phyloP scores from a whole-genome alignment of 495 filamentous ascomycete species.

The Daldinia grandis region DNA sequence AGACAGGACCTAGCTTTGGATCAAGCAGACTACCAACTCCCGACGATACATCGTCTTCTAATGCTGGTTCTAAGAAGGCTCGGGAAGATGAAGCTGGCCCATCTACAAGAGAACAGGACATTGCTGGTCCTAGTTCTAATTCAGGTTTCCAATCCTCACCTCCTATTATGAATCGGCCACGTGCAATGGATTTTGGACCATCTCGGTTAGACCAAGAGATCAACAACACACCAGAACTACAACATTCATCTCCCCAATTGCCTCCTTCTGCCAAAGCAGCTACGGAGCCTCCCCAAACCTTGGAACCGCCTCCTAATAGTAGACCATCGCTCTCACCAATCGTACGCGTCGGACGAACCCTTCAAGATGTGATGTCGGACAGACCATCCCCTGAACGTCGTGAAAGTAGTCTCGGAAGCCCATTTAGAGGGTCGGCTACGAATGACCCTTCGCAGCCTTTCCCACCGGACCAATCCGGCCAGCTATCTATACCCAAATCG shows the following conservation, averaged over 20 bases:
- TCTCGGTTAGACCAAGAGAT: constrained; percentile 41
- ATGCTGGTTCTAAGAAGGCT: constrained; percentile 41
- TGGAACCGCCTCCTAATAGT: constrained; percentile 35
- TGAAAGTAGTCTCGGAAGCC: constrained; percentile 58
- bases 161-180: constrained; percentile 39
- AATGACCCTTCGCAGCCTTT: constrained; percentile 37
- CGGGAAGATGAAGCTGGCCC: constrained; percentile 33
- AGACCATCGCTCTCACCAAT: constrained; percentile 62
- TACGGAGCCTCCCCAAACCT: constrained; percentile 23
- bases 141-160: constrained; percentile 40
- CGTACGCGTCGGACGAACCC: constrained; percentile 57
- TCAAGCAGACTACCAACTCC: constrained; percentile 61
- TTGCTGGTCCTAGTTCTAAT: constrained; percentile 17
- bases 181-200: constrained; percentile 41
- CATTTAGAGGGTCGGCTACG: constrained; percentile 57
- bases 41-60: constrained; percentile 63
- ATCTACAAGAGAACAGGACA: constrained; percentile 9
- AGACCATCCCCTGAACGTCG: constrained; percentile 57
- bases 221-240: constrained; percentile 42
- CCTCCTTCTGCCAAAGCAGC: constrained; percentile 44
- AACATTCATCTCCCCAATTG: constrained; percentile 45
- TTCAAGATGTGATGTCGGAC: constrained; percentile 62
- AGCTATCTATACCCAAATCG: constrained; percentile 21
- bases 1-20: constrained; percentile 47
- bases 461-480: constrained; percentile 14